These are phyloP conservation scores for Yarrowia sp. DNA, from an alignment of 805 yeast species.

Conservation along the genomic window DNA sequence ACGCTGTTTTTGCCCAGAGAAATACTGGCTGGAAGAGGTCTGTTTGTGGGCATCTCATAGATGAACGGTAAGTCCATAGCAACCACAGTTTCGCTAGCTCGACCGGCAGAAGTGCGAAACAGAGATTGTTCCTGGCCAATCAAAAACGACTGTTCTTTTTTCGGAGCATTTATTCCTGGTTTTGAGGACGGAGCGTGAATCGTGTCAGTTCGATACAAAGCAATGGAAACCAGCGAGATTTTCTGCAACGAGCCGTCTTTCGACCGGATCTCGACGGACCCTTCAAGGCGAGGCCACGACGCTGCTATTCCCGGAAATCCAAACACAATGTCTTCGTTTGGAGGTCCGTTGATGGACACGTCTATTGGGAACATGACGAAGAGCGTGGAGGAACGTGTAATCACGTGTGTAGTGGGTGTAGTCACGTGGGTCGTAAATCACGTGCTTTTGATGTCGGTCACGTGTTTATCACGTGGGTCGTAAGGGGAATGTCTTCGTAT, in stretches of 20 bases:
- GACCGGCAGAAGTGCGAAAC: constrained; percentile 32
- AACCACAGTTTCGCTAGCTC: constrained; percentile 30
- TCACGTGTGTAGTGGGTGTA: too few species aligned
- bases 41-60: constrained; percentile 37
- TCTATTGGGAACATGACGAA: constrained; percentile 27
- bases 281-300: constrained; percentile 43
- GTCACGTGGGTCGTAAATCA: background rate
- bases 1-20: constrained; percentile 34
- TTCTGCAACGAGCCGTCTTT: constrained; percentile 33
- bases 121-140: constrained; percentile 37
- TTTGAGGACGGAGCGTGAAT: constrained; percentile 38
- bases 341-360: constrained; percentile 38
- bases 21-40: constrained; percentile 40
- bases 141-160: constrained; percentile 39
- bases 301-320: constrained; percentile 46
- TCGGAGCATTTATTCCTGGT: constrained; percentile 35
- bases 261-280: constrained; percentile 41
- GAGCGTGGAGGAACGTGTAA: too few species aligned
- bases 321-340: constrained; percentile 42
- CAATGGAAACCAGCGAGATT: constrained; percentile 36
- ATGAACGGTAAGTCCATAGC: constrained; percentile 43
- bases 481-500: too few species aligned
- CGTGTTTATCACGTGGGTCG: too few species aligned
- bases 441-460: too few species aligned
- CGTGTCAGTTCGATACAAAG: constrained; percentile 42